Base-by-base conservation (phyloP, 306 rosid species). In the Purshia tridentata region DNA sequence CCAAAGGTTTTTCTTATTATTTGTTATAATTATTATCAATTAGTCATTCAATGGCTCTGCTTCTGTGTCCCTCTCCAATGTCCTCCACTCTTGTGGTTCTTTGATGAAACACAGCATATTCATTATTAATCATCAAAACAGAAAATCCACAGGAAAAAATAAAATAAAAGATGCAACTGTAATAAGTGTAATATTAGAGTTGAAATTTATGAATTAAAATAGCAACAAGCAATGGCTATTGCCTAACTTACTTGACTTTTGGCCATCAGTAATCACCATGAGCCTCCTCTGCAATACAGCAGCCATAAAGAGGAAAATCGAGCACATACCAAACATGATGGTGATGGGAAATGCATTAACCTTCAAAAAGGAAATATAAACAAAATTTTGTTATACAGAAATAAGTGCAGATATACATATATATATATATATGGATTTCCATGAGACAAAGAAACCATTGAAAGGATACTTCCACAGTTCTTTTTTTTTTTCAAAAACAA, bases 321-420 rank as follows among this genome's bases (percentile, higher is more conserved):
- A 88, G 89, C 97, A 94, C 97, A 94, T 94, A 67, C 97, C 99
- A 69, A 94, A 92, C 99, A 94, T 94, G 51, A 91, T 85, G 65
- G 99, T 89, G 83, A 94, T 94, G 29, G 99, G 99, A 83, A 91
- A 92, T 62, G 96, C 96, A 76, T 94, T 80, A 76, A 94, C 99
- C 99, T 93, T 83, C 84, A 76, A 52, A 80, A 35, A 19, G 20
- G 20, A 50, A 74, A 55, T 11, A 49, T 11, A 49, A 50, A 39
- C 41, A 44, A 52, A n/a, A 20, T 41, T 23, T 47, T 44, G 13
- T 41, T 22, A 65, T 65, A 19, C 77, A 39, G n/a, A 59, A 61
- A 47, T 6, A 41, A 4, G 20, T 50, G 15, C 69, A 41, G 13
- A 0, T 5, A 39, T 39, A 12, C 15, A 13, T 62, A 52, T 16